These are phyloP conservation scores for Chytridiales sp. DNA, from an alignment of 371 early-diverging fungal species.

Conservation along the genomic window DNA sequence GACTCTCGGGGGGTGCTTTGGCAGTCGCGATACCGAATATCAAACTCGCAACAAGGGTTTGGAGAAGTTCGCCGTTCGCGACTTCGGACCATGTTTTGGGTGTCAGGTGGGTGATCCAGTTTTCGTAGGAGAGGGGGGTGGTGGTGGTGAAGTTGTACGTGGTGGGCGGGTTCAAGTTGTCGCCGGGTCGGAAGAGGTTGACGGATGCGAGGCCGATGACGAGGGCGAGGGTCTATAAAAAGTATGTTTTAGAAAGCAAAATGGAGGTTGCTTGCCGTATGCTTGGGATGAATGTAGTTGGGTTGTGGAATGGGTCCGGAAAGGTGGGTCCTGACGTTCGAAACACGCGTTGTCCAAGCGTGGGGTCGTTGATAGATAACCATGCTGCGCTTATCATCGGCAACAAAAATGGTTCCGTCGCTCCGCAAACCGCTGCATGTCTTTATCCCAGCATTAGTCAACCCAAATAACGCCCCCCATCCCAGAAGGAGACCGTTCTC, in stretches of 20 bases:
- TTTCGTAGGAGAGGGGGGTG: too few relatives aligned
- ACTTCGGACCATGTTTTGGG: slow-evolving; percentile 34
- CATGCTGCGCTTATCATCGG: too few relatives aligned
- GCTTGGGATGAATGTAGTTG: too few relatives aligned
- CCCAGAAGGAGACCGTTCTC: neutral
- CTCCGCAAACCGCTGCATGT: too few relatives aligned
- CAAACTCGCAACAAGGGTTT: slow-evolving; percentile 67
- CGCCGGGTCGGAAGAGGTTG: slow-evolving; percentile 68
- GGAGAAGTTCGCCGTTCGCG: slow-evolving; percentile 60
- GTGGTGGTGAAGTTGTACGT: slow-evolving; percentile 6
- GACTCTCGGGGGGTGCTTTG: slow-evolving; percentile 29
- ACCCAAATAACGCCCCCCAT: too few relatives aligned
- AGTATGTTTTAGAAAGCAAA: neutral
- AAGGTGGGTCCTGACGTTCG: too few relatives aligned
- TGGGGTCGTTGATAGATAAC: too few relatives aligned
- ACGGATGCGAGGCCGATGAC: slow-evolving; percentile 68
- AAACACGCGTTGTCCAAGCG: too few relatives aligned
- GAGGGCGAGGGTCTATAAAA: slow-evolving; percentile 58
- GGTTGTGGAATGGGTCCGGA: too few relatives aligned
- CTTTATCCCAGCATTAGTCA: too few relatives aligned
- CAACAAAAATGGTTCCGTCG: too few relatives aligned
- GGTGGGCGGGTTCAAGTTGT: slow-evolving; percentile 24
- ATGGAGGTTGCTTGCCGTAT: too few relatives aligned
- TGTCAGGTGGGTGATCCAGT: slow-evolving; percentile 21
- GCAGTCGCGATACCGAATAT: slow-evolving; percentile 71